Percentiles rank a stretch among this genome's conserved stretches.
Evolutionary conservation across 2,329 filamentous ascomycete species (phyloP).

Genomic region (Bipolaris oryzae): DNA sequence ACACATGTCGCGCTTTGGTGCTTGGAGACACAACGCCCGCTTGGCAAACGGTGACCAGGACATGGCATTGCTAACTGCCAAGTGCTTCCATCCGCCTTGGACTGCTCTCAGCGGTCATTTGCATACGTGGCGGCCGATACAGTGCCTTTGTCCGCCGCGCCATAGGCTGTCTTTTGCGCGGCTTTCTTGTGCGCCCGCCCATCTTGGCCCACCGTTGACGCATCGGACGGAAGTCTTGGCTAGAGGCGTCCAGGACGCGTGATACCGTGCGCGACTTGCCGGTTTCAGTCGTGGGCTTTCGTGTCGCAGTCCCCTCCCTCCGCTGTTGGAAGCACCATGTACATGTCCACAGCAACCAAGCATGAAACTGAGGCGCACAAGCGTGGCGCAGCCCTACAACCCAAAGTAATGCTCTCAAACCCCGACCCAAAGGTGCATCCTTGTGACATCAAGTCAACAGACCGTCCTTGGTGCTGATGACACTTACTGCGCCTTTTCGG

Average conservation of each 20-base stretch:
- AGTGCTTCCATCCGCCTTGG: not conserved
- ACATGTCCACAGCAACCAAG: not conserved
- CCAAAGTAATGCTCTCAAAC: not conserved
- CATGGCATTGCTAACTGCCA: slow-evolving; percentile 6
- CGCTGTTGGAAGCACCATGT: not conserved
- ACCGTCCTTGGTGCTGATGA: too few relatives aligned
- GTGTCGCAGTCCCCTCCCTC: not conserved
- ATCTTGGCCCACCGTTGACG: not conserved
- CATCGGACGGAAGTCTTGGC: not conserved
- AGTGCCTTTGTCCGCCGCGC: not conserved
- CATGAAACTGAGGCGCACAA: slow-evolving; percentile 11
- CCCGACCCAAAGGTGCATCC: not conserved
- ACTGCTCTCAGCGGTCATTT: not conserved
- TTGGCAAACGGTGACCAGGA: slow-evolving; percentile 5
- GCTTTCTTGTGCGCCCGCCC: not conserved
- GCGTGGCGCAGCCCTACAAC: slow-evolving; percentile 6
- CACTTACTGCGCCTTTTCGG: too few relatives aligned
- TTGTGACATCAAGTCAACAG: not conserved
- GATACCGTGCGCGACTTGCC: not conserved
- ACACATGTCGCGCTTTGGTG: not conserved
- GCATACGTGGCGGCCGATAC: not conserved
- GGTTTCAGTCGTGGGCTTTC: not conserved
- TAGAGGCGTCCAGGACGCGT: not conserved
- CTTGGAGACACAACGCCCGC: not conserved
- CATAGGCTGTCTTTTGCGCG: not conserved